Conservation (phyloP, 768 basidiomycete genomes). For the Cystobasidium ongulense region DNA sequence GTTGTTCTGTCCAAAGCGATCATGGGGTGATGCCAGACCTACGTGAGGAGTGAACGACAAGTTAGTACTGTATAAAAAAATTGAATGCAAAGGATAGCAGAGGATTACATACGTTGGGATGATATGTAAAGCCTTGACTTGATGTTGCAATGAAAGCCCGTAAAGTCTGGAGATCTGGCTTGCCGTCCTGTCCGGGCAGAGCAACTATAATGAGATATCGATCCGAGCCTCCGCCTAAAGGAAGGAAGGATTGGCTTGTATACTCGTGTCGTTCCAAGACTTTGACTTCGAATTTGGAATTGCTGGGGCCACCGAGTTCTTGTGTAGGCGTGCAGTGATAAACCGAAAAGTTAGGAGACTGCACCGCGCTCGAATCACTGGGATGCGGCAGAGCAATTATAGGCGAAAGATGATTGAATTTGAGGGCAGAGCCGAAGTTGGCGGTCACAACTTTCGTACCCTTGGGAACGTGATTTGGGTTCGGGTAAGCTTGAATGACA, state of each 20-base stretch:
- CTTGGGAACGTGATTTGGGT: constrained; percentile 47
- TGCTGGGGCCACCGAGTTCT: constrained; percentile 5
- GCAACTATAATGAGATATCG: constrained; percentile 81
- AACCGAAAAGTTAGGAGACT: constrained; percentile 37
- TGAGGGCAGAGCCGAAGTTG: constrained; percentile 80
- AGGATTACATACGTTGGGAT: constrained; percentile 50
- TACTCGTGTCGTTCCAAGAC: constrained; percentile 81
- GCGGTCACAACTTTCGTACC: constrained; percentile 20
- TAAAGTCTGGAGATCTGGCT: constrained; percentile 64
- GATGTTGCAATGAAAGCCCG: constrained; percentile 73
- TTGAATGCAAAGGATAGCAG: background rate
- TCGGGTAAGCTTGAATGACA: constrained; percentile 78
- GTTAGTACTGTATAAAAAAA: background rate
- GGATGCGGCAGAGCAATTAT: constrained; percentile 48
- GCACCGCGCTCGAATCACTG: constrained; percentile 53
- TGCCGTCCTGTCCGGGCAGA: constrained; percentile 62
- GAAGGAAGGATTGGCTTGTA: constrained; percentile 88
- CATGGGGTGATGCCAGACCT: constrained; percentile 35
- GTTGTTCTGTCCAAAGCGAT: constrained; percentile 48
- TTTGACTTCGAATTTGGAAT: constrained; percentile 52
- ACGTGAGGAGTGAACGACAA: background rate
- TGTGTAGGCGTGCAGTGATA: constrained; percentile 6
- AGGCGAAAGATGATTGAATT: constrained; percentile 85
- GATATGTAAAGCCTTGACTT: constrained; percentile 78
- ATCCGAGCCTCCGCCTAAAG: constrained; percentile 61